Percentiles rank a stretch among this genome's conserved stretches.
Conservation (phyloP, 2,329 filamentous ascomycete genomes). For the Alternaria metachromatica region DNA sequence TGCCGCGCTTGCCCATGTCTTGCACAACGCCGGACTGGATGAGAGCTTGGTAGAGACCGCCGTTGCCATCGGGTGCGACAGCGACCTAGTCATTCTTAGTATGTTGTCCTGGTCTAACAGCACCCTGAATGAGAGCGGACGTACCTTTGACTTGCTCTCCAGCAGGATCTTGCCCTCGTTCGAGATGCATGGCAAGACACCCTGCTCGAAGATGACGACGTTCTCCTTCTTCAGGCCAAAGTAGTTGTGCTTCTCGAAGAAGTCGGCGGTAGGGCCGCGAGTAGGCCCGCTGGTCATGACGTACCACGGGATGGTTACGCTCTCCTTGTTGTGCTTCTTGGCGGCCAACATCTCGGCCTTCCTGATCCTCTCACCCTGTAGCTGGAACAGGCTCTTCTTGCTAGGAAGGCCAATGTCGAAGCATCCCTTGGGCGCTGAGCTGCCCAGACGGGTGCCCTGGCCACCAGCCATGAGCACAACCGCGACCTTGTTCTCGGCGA, state of each 20-base stretch:
- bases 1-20: constrained; percentile 87
- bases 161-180: constrained; percentile 97
- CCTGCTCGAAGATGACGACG: constrained; percentile 94
- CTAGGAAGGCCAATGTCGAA: constrained; percentile 95
- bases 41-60: constrained; percentile 93
- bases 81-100: constrained; percentile 65
- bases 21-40: constrained; percentile 78
- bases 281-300: constrained; percentile 99
- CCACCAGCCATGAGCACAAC: constrained; percentile 98
- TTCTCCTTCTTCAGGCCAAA: constrained; percentile 89
- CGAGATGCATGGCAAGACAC: constrained; percentile 93
- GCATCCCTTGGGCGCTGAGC: constrained; percentile 95
- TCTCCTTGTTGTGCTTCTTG: constrained; percentile 66
- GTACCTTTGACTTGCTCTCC: constrained; percentile 81
- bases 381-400: constrained; percentile 93
- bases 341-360: constrained; percentile 84
- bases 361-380: constrained; percentile 92
- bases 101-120: not conserved
- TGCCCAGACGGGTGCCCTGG: constrained; percentile 92
- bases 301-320: constrained; percentile 86
- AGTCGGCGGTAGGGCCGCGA: constrained; percentile 86
- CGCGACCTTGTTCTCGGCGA: constrained; percentile 72
- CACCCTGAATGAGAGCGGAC: constrained; percentile 7
- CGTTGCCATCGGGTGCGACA: constrained; percentile 96
- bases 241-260: constrained; percentile 88